A percentile compares a stretch with the other conserved stretches of the same genome.
These are phyloP conservation scores for Musa beccarii DNA, from an alignment of 176 grass and related monocot genomes.

Conservation along the genomic window DNA sequence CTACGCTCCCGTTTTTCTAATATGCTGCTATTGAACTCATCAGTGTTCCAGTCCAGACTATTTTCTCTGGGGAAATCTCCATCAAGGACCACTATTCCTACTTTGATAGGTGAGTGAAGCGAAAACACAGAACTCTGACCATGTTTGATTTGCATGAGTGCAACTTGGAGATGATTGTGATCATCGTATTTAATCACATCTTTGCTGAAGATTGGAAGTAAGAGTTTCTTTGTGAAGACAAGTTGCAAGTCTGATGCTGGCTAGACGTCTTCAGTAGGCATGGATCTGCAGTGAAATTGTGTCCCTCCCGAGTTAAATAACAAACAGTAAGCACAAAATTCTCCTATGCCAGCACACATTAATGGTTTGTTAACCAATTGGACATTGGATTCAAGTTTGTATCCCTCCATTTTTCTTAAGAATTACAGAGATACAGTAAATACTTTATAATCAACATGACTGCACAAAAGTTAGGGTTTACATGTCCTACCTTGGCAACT, in stretches of 20 bases:
- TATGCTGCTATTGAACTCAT: slow-evolving; percentile 33
- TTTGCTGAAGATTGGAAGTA: slow-evolving; percentile 32
- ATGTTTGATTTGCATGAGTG: slow-evolving; percentile 12
- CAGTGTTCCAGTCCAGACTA: slow-evolving; percentile 26
- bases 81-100: slow-evolving; percentile 61
- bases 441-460: no score
- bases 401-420: no score
- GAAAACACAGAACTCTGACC: neutral
- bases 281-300: no score
- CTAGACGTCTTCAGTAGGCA: no score
- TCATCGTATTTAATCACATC: slow-evolving; percentile 25
- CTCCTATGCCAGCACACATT: no score
- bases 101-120: slow-evolving; percentile 9
- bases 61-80: slow-evolving; percentile 37
- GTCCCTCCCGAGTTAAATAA: no score
- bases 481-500: no score
- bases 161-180: slow-evolving; percentile 22
- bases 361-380: no score
- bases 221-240: slow-evolving; percentile 21
- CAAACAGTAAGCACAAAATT: no score
- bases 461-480: no score
- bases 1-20: slow-evolving; percentile 37
- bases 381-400: no score
- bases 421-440: no score
- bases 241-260: slow-evolving; percentile 25